Percentiles rank a stretch among this genome's conserved stretches.
phyloP scores from a whole-genome alignment of 768 basidiomycete species.

The Chlorophyllum brunneum region DNA sequence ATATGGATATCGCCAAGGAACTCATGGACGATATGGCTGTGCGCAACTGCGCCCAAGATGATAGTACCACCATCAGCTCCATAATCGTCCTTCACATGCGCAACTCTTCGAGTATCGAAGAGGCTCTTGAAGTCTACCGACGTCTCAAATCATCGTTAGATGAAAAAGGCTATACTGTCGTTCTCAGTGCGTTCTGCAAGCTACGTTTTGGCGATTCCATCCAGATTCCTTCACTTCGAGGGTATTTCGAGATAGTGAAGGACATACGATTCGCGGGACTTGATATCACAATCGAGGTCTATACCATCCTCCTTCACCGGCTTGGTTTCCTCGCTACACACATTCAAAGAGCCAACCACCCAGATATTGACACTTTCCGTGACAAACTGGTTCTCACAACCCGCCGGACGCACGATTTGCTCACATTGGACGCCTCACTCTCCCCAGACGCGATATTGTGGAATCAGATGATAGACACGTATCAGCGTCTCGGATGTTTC shows the following conservation, averaged over 20 bases:
- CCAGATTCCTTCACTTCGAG: slow-evolving; percentile 39
- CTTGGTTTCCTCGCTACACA: slow-evolving; percentile 43
- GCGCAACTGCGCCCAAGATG: slow-evolving; percentile 41
- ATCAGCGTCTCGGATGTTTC: slow-evolving; percentile 73
- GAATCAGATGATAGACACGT: slow-evolving; percentile 89
- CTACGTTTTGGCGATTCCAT: slow-evolving; percentile 46
- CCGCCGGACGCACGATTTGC: slow-evolving; percentile 65
- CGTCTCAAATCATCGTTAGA: slow-evolving; percentile 40
- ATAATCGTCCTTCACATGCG: slow-evolving; percentile 68
- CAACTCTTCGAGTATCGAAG: slow-evolving; percentile 44
- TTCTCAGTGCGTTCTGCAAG: slow-evolving; percentile 61
- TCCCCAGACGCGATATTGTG: slow-evolving; percentile 66
- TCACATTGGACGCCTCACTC: slow-evolving; percentile 77
- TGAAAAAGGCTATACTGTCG: slow-evolving; percentile 54
- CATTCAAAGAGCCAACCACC: slow-evolving; percentile 18
- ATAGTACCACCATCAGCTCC: slow-evolving; percentile 43
- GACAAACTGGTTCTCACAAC: slow-evolving; percentile 43
- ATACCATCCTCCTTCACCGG: slow-evolving; percentile 62
- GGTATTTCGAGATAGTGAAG: slow-evolving; percentile 72
- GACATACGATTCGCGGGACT: slow-evolving; percentile 75
- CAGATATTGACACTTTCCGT: slow-evolving; percentile 14
- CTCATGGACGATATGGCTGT: slow-evolving; percentile 67
- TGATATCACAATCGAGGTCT: slow-evolving; percentile 52
- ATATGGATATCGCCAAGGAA: slow-evolving; percentile 41
- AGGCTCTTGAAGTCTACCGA: slow-evolving; percentile 63